phyloP scores from a whole-genome alignment of 805 yeast genomes.

The Metschnikowia lochheadii region DNA sequence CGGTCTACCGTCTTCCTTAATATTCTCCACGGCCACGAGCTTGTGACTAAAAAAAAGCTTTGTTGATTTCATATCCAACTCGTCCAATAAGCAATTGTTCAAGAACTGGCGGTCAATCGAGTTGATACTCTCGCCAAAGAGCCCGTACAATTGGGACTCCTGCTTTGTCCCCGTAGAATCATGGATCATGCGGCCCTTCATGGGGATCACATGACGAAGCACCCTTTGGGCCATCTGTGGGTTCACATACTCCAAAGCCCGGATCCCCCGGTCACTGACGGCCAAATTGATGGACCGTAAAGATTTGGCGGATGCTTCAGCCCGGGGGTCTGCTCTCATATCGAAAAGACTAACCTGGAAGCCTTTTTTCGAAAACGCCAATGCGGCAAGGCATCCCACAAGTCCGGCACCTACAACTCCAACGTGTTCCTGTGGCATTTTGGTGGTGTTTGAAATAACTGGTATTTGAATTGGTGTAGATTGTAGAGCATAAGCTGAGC shows the following conservation, averaged over 20 bases:
- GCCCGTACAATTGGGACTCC: constrained; percentile 71
- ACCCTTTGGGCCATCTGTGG: constrained; percentile 52
- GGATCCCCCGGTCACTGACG: constrained; percentile 78
- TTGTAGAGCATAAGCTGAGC: background rate
- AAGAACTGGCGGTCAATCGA: constrained; percentile 75
- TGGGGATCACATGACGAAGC: constrained; percentile 65
- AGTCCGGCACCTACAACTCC: constrained; percentile 86
- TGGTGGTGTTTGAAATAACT: background rate
- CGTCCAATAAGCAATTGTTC: constrained; percentile 62
- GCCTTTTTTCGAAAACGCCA: constrained; percentile 74
- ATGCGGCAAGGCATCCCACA: constrained; percentile 80
- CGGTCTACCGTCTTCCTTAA: constrained; percentile 17
- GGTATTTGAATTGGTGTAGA: background rate
- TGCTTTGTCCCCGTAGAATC: constrained; percentile 52
- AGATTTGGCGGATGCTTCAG: constrained; percentile 29
- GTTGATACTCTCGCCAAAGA: constrained; percentile 78
- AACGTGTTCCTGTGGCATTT: constrained; percentile 15
- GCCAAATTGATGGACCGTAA: constrained; percentile 81
- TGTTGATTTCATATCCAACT: constrained; percentile 47
- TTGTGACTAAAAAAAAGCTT: constrained; percentile 53
- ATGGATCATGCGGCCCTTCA: constrained; percentile 90
- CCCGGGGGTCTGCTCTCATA: constrained; percentile 63
- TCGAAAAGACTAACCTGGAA: constrained; percentile 71
- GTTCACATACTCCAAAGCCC: constrained; percentile 63
- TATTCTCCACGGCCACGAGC: constrained; percentile 39